Conservation (phyloP, 371 early-diverging fungal genomes). For the Mucor saturninus region DNA sequence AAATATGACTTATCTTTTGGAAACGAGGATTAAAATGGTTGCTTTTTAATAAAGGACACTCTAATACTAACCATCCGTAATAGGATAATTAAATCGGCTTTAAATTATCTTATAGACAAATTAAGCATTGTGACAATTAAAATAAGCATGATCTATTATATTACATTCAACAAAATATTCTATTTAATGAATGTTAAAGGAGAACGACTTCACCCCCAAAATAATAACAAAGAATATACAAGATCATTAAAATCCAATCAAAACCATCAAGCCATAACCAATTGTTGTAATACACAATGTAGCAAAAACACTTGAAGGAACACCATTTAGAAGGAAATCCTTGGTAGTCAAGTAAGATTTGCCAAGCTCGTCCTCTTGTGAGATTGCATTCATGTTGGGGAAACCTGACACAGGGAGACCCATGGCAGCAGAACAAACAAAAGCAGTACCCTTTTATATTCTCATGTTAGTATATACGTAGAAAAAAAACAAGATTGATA, state of each 20-base stretch:
- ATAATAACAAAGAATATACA: neutral
- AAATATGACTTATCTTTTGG: no score
- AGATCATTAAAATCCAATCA: slow-evolving; percentile 48
- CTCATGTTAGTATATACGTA: neutral
- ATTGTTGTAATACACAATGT: slow-evolving; percentile 61
- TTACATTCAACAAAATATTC: no score
- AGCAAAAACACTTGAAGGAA: slow-evolving; percentile 65
- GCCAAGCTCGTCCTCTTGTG: slow-evolving; percentile 77
- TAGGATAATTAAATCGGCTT: no score
- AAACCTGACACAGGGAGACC: slow-evolving; percentile 81
- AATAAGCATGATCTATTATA: no score
- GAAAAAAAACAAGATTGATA: neutral
- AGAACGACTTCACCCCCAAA: neutral
- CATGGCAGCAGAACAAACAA: slow-evolving; percentile 86
- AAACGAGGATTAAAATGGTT: no score
- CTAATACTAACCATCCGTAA: no score
- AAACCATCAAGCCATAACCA: slow-evolving; percentile 62
- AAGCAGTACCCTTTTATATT: slow-evolving; percentile 61
- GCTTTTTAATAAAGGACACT: no score
- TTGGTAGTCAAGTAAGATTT: slow-evolving; percentile 68
- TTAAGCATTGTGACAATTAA: no score
- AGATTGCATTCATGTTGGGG: slow-evolving; percentile 87
- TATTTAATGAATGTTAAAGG: no score
- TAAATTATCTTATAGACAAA: no score
- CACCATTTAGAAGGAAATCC: slow-evolving; percentile 75